Conservation (phyloP, 371 early-diverging fungal genomes). For the Apophysomyces ossiformis region DNA sequence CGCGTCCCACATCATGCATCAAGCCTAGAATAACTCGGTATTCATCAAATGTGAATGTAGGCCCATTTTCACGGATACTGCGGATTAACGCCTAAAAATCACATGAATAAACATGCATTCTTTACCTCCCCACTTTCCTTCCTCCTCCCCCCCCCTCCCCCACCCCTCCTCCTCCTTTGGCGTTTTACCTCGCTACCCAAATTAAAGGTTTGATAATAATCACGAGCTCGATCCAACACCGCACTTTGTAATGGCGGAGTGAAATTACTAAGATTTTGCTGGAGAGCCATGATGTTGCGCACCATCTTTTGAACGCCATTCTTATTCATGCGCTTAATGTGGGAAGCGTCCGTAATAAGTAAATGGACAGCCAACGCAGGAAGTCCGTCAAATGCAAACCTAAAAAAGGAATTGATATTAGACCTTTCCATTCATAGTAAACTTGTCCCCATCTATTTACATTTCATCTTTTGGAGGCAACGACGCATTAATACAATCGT, state of each 20-base stretch:
- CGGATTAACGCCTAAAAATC: slow-evolving; percentile 34
- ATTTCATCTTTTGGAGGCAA: slow-evolving; percentile 68
- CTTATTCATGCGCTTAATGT: slow-evolving; percentile 74
- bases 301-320: slow-evolving; percentile 82
- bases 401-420: slow-evolving; percentile 13
- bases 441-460: slow-evolving; percentile 31
- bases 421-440: too few relatives aligned
- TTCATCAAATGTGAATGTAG: slow-evolving; percentile 54
- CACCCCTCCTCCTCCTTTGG: too few relatives aligned
- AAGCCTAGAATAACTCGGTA: slow-evolving; percentile 49
- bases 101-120: too few relatives aligned
- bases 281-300: slow-evolving; percentile 82
- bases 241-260: slow-evolving; percentile 67
- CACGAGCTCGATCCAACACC: slow-evolving; percentile 68
- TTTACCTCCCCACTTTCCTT: too few relatives aligned
- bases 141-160: too few relatives aligned
- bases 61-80: slow-evolving; percentile 48
- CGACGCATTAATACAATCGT: slow-evolving; percentile 72
- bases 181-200: slow-evolving; percentile 58
- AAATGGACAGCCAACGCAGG: slow-evolving; percentile 75
- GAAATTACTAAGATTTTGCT: slow-evolving; percentile 88
- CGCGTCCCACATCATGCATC: slow-evolving; percentile 44
- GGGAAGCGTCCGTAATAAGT: slow-evolving; percentile 70
- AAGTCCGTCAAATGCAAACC: slow-evolving; percentile 85
- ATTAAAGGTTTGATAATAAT: slow-evolving; percentile 76